These are phyloP conservation scores for Alloteropsis angusta DNA, from an alignment of 202 grass and related monocot species.

Conservation along the genomic window DNA sequence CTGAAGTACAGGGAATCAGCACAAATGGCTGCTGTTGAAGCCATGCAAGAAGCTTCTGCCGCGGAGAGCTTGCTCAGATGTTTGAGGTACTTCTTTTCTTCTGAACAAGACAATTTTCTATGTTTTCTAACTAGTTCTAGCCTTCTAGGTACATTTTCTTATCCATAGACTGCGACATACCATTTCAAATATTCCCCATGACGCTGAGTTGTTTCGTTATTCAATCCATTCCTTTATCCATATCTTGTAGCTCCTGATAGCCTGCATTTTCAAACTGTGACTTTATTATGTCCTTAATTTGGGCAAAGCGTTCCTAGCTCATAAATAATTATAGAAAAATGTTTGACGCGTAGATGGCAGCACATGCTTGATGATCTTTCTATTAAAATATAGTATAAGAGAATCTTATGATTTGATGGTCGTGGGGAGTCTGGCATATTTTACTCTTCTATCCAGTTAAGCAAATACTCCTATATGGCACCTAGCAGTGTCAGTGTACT, in stretches of 20 bases:
- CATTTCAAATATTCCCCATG: neutral
- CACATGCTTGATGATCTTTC: conserved; percentile 27
- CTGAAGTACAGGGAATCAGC: conserved; percentile 83
- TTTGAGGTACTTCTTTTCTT: conserved; percentile 71
- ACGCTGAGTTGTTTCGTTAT: neutral
- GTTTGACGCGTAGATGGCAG: conserved; percentile 19
- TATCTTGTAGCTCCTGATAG: conserved; percentile 5
- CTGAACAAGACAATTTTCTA: conserved; percentile 14
- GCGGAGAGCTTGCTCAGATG: conserved; percentile 89
- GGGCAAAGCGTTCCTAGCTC: neutral
- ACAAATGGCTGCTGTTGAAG: conserved; percentile 76
- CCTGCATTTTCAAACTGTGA: neutral
- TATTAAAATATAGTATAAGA: conserved; percentile 28
- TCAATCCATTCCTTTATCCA: neutral
- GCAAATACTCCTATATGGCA: neutral
- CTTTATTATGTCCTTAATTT: conserved; percentile 7
- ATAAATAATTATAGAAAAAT: conserved; percentile 1
- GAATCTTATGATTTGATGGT: conserved; percentile 29
- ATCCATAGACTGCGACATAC: conserved; percentile 5
- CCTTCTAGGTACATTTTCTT: conserved; percentile 5
- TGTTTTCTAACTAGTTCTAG: conserved; percentile 11
- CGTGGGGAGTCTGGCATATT: conserved; percentile 3
- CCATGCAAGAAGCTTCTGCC: conserved; percentile 88
- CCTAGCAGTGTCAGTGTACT: neutral
- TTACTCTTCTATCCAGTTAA: neutral